Base-by-base conservation (phyloP, 2,329 filamentous ascomycete genomes). In the Hymenoscyphus fructigenus region DNA sequence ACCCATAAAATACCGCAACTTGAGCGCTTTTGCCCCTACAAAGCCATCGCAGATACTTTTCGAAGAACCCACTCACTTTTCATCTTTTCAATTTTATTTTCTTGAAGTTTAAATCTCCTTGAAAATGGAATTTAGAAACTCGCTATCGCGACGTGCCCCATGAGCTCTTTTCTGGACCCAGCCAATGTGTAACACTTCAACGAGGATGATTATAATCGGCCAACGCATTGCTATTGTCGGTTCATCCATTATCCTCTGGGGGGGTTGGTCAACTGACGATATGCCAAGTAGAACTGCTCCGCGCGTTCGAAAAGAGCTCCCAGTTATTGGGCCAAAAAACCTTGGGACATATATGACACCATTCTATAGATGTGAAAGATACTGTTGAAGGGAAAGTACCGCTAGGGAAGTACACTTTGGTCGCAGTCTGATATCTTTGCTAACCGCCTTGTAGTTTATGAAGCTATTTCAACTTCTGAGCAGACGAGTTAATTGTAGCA, bases 11-110 rank as follows among this genome's bases (percentile, higher is more conserved):
- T 53, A 53, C 47, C 47, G 47, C 47, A 53, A 53, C n/a, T 53
- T 53, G 47, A 53, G 47, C 47, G 47, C 20, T 53, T 53, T 15
- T 53, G 47, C 47, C 47, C 20, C 20, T 53, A 53, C 47, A 53
- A 53, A 53, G 7, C 12, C 47, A 5, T 26, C 9, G 14, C 10
- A 53, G 47, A 26, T 53, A 12, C 20, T 53, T 15, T 23, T 53
- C 20, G 1, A 26, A 23, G 14, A 53, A 28, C 5, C 7, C 20
- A 53, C 47, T 47, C 26, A 9, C 47, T 23, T 53, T 53, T 28
- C 20, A 53, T 53, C 47, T 23, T 53, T n/a, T 9, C 26, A 26
- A 1, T 53, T 53, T 26, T 53, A 10, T 2, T 53, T 26, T 23
- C 20, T 53, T 14, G 9, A 23, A 14, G 10, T 26, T 23, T 53